Evolutionary conservation across 129 eudicot species (phyloP).

Genomic region (Centaurea solstitialis): DNA sequence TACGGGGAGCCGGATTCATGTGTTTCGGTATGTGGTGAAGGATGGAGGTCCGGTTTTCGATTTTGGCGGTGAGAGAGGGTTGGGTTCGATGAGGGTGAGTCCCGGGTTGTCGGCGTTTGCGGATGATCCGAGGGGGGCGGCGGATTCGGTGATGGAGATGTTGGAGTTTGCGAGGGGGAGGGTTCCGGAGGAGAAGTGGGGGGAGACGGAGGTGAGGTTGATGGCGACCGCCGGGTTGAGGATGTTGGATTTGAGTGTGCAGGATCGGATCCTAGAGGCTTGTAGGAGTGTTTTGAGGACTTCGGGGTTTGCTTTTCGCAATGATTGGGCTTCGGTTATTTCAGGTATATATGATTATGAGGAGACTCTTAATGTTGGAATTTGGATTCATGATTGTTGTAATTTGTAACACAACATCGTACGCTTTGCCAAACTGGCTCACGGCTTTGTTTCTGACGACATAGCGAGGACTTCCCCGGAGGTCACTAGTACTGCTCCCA

Average conservation of each 20-base stretch:
- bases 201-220: conserved; percentile 62
- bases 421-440: no score
- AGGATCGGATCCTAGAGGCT: conserved; percentile 61
- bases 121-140: conserved; percentile 64
- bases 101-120: conserved; percentile 81
- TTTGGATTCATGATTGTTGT: background rate
- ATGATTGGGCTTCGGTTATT: conserved; percentile 90
- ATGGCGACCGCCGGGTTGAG: conserved; percentile 96
- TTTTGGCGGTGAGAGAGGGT: conserved; percentile 59
- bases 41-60: conserved; percentile 52
- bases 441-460: no score
- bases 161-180: conserved; percentile 76
- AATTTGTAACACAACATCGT: background rate
- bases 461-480: no score
- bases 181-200: conserved; percentile 69
- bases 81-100: conserved; percentile 69
- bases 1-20: conserved; percentile 81
- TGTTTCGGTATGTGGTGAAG: conserved; percentile 54
- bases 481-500: no score
- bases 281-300: conserved; percentile 64
- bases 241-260: conserved; percentile 59
- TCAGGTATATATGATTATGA: conserved; percentile 79
- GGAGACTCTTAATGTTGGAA: conserved; percentile 11
- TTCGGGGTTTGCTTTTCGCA: conserved; percentile 66
- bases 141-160: conserved; percentile 57